These are phyloP conservation scores for Microbotryum silenes-acaulis DNA, from an alignment of 1,284 basidiomycete genomes.

Conservation along the genomic window DNA sequence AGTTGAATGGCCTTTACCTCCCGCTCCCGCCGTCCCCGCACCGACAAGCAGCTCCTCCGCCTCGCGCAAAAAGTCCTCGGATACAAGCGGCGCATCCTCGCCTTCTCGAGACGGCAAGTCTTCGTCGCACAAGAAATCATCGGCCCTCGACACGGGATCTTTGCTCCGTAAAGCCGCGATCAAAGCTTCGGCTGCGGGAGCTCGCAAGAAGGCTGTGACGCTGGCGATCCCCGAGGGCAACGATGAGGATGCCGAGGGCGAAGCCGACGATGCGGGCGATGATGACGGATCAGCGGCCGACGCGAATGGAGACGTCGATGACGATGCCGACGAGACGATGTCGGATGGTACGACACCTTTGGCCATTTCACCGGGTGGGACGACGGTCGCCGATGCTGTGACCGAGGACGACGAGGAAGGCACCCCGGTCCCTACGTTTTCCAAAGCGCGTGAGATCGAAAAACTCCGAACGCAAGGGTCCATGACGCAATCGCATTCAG, in stretches of 20 bases:
- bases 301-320: constrained; percentile 45
- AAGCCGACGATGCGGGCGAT: constrained; percentile 46
- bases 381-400: constrained; percentile 5
- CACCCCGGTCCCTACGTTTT: constrained; percentile 49
- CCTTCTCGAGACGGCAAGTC: constrained; percentile 30
- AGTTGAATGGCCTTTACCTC: constrained; percentile 78
- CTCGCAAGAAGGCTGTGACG: constrained; percentile 14
- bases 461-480: constrained; percentile 94
- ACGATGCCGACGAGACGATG: constrained; percentile 35
- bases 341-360: neutral
- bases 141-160: constrained; percentile 53
- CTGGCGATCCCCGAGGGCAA: constrained; percentile 18
- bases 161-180: constrained; percentile 34
- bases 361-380: neutral
- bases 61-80: constrained; percentile 27
- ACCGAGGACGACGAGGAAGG: constrained; percentile 38
- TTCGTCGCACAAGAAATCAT: constrained; percentile 54
- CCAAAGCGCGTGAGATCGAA: constrained; percentile 97
- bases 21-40: constrained; percentile 47
- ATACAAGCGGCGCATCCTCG: constrained; percentile 30
- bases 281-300: constrained; percentile 22
- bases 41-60: constrained; percentile 19
- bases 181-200: constrained; percentile 25
- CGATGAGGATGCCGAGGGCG: constrained; percentile 42
- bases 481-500: constrained; percentile 97